A percentile compares a stretch with the other conserved stretches of the same genome.
Conservation (phyloP, 1,139 yeast species). For the Scheffersomyces quercinus region DNA sequence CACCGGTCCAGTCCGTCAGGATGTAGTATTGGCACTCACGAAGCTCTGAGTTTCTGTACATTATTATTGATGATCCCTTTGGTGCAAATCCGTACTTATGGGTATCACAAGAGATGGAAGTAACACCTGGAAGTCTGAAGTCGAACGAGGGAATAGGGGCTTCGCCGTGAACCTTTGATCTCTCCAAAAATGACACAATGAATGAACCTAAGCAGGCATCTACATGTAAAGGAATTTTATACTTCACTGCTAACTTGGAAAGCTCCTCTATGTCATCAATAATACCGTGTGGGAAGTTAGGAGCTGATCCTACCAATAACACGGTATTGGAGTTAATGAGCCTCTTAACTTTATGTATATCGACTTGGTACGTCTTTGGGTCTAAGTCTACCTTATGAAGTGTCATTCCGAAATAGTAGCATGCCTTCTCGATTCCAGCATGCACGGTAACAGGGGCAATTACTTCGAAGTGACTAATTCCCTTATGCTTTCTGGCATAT, state of each 20-base stretch:
- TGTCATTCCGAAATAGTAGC: slow-evolving; percentile 85
- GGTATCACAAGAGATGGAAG: slow-evolving; percentile 95
- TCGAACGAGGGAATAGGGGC: slow-evolving; percentile 65
- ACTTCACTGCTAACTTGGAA: slow-evolving; percentile 61
- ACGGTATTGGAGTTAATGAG: slow-evolving; percentile 79
- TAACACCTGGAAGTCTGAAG: slow-evolving; percentile 89
- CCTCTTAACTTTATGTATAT: slow-evolving; percentile 59
- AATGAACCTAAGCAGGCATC: slow-evolving; percentile 96
- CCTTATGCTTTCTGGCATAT: slow-evolving; percentile 53
- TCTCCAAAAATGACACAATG: slow-evolving; percentile 75
- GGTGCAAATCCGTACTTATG: slow-evolving; percentile 99
- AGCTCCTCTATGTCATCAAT: slow-evolving; percentile 83
- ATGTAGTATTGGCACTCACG: slow-evolving; percentile 85
- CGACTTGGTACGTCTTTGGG: slow-evolving; percentile 66
- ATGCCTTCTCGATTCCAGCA: slow-evolving; percentile 95
- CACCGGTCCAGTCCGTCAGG: slow-evolving; percentile 88
- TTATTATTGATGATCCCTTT: slow-evolving; percentile 88
- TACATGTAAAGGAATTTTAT: slow-evolving; percentile 82
- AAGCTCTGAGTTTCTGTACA: slow-evolving; percentile 71
- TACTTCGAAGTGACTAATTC: slow-evolving; percentile 74
- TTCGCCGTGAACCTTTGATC: slow-evolving; percentile 55
- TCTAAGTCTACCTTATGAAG: slow-evolving; percentile 80
- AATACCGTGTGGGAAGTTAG: slow-evolving; percentile 95
- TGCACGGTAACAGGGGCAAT: slow-evolving; percentile 88
- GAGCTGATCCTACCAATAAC: slow-evolving; percentile 88